A percentile compares a stretch with the other conserved stretches of the same genome.
These are phyloP conservation scores for Thielaviopsis ethacetica DNA, from an alignment of 2,329 filamentous ascomycete genomes.

Conservation along the genomic window DNA sequence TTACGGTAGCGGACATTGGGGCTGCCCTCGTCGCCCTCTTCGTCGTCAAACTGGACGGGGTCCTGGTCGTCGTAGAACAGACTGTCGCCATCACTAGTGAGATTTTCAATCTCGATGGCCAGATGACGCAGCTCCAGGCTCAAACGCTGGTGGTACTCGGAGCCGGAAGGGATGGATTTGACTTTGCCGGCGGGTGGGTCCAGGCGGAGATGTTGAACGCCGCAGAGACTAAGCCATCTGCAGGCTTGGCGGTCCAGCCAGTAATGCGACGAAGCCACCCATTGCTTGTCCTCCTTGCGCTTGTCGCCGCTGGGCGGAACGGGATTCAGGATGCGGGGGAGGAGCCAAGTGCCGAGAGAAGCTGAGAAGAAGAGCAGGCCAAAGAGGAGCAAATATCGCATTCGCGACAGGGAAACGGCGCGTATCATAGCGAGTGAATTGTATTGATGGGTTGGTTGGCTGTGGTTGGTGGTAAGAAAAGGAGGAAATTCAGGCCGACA, in stretches of 20 bases:
- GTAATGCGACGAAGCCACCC: constrained; percentile 55
- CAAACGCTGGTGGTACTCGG: constrained; percentile 14
- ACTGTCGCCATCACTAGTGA: constrained; percentile 17
- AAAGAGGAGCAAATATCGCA: constrained; percentile 28
- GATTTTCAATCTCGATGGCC: constrained; percentile 12
- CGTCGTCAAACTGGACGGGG: constrained; percentile 16
- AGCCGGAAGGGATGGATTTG: constrained; percentile 15
- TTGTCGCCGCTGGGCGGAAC: constrained; percentile 45
- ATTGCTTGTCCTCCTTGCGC: constrained; percentile 43
- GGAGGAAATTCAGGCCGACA: no score
- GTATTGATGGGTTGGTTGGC: no score
- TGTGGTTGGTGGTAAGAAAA: neutral
- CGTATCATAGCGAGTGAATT: neutral
- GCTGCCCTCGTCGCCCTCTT: constrained; percentile 15
- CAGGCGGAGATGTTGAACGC: constrained; percentile 52
- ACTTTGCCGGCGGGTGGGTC: constrained; percentile 31
- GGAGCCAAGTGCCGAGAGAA: constrained; percentile 30
- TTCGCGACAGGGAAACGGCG: constrained; percentile 22
- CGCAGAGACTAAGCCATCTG: constrained; percentile 65
- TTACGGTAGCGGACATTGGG: constrained; percentile 13
- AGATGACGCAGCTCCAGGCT: constrained; percentile 21
- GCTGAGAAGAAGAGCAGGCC: constrained; percentile 25
- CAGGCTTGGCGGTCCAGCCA: constrained; percentile 65
- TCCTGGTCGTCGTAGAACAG: constrained; percentile 13
- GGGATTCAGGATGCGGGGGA: constrained; percentile 44